Percentiles rank a stretch among this genome's conserved stretches.
phyloP scores from a whole-genome alignment of 1,284 basidiomycete genomes.

The Ganoderma meredithae region DNA sequence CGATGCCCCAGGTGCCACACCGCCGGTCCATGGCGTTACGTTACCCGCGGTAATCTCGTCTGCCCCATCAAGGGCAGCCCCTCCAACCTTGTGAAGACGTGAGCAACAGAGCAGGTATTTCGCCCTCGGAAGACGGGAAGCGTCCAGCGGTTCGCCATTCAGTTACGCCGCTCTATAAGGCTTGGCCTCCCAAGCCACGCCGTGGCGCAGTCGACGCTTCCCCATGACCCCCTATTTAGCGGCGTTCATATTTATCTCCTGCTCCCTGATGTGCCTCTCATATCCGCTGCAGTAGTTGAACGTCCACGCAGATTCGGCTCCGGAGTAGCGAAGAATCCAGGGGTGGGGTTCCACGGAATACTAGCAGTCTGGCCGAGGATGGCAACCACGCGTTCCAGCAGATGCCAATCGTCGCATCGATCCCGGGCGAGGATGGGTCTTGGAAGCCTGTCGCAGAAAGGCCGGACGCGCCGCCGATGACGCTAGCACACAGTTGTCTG shows the following conservation, averaged over 20 bases:
- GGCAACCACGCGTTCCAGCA: conserved; percentile 17
- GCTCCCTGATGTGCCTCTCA: neutral
- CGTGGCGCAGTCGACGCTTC: conserved; percentile 16
- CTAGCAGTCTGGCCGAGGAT: conserved; percentile 9
- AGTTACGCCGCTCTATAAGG: conserved; percentile 21
- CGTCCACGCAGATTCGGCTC: conserved; percentile 23
- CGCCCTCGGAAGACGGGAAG: conserved; percentile 3
- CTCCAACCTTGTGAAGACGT: conserved; percentile 6
- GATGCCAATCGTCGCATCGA: conserved; percentile 8
- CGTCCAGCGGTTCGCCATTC: conserved; percentile 14
- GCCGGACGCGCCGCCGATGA: neutral
- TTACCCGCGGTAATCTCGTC: conserved; percentile 12
- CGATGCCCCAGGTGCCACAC: neutral
- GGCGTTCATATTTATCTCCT: neutral
- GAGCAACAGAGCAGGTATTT: neutral
- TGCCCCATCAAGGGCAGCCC: neutral
- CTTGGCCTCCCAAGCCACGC: conserved; percentile 20
- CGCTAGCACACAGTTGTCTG: conserved; percentile 5
- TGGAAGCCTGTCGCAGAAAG: neutral
- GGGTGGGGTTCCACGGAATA: conserved; percentile 11
- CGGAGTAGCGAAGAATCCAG: conserved; percentile 30
- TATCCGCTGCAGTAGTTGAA: neutral
- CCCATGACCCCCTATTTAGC: neutral
- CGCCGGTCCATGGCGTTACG: neutral
- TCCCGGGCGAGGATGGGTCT: conserved; percentile 9